These are phyloP conservation scores for Salvia hispanica DNA, from an alignment of 257 asterid genomes.

Conservation along the genomic window DNA sequence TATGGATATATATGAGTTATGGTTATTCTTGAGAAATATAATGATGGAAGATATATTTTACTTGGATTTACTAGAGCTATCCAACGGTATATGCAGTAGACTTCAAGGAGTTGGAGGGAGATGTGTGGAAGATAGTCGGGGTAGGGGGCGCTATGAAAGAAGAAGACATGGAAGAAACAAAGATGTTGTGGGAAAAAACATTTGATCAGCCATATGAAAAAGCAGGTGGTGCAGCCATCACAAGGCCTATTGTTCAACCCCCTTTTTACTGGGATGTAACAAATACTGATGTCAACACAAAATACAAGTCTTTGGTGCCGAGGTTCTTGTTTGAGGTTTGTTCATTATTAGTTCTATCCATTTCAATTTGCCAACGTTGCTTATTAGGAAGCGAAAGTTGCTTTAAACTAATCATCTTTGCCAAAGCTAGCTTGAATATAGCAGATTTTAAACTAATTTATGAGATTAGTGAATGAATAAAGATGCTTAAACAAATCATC, in stretches of 20 bases:
- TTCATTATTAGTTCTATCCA: constrained; percentile 6
- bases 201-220: constrained; percentile 82
- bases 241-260: constrained; percentile 40
- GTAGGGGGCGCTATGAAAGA: constrained; percentile 51
- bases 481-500: constrained; percentile 18
- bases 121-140: constrained; percentile 53
- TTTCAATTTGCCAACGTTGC: background rate
- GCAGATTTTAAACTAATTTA: background rate
- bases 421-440: background rate
- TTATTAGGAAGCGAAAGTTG: too few species aligned
- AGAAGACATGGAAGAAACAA: constrained; percentile 51
- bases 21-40: constrained; percentile 24
- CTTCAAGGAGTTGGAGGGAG: constrained; percentile 62
- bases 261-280: constrained; percentile 73
- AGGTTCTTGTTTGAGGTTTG: constrained; percentile 86
- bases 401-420: background rate
- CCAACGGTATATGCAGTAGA: constrained; percentile 76
- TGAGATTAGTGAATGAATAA: constrained; percentile 1
- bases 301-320: constrained; percentile 73
- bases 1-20: background rate
- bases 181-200: constrained; percentile 72
- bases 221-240: constrained; percentile 65
- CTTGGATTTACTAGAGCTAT: constrained; percentile 69
- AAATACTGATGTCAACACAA: constrained; percentile 60
- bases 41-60: constrained; percentile 23